Percentiles rank a stretch among this genome's conserved stretches.
These are phyloP conservation scores for Podosphaera leucotricha DNA, from an alignment of 2,329 filamentous ascomycete species.

Conservation along the genomic window DNA sequence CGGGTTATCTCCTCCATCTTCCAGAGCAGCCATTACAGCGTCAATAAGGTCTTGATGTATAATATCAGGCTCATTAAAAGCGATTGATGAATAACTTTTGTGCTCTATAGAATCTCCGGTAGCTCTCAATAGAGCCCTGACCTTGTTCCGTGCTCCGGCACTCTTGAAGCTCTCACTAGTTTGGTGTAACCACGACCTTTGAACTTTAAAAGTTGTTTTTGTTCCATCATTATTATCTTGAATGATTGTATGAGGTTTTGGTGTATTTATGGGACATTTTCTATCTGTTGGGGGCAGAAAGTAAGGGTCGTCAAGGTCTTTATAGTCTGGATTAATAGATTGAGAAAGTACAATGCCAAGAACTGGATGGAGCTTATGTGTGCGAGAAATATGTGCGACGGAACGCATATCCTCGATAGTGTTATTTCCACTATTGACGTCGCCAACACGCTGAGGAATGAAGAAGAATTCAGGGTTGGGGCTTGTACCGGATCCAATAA, in stretches of 20 bases:
- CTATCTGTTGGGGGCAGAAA: slow-evolving; percentile 3
- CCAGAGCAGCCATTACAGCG: slow-evolving; percentile 1
- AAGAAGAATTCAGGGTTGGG: slow-evolving; percentile 12
- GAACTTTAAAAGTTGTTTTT: not conserved
- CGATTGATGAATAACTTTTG: not conserved
- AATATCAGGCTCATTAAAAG: not conserved
- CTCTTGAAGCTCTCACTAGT: not conserved
- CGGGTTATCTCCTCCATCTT: not conserved
- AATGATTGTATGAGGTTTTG: not conserved
- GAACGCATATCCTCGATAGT: slow-evolving; percentile 9
- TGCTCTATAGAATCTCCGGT: not conserved
- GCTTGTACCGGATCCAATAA: slow-evolving; percentile 9
- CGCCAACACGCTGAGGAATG: slow-evolving; percentile 10
- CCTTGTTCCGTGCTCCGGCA: not conserved
- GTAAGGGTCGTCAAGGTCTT: slow-evolving; percentile 3
- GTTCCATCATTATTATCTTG: slow-evolving; percentile 1
- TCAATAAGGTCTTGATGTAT: not conserved
- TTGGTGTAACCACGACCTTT: slow-evolving; percentile 1
- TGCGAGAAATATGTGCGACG: slow-evolving; percentile 9
- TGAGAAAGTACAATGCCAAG: slow-evolving; percentile 9
- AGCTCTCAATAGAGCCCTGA: not conserved
- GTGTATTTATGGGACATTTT: slow-evolving; percentile 1
- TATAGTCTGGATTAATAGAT: slow-evolving; percentile 8
- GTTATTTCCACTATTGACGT: slow-evolving; percentile 12
- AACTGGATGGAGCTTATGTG: slow-evolving; percentile 9